These are phyloP conservation scores for Starmerella davenportii DNA, from an alignment of 805 yeast species.

Conservation along the genomic window DNA sequence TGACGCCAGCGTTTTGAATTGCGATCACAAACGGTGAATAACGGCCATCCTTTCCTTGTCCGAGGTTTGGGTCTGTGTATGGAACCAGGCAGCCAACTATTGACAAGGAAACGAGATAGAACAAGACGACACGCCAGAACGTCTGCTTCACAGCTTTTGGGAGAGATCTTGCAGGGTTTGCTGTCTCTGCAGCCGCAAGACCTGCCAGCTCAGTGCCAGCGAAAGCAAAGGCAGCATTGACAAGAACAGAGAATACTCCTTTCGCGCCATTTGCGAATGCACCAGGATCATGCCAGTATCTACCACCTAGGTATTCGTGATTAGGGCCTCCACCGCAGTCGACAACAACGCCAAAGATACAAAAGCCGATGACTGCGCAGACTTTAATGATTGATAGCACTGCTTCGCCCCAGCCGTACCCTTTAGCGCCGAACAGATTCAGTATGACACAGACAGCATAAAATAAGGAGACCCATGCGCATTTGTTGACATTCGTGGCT, in stretches of 20 bases:
- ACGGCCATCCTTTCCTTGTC: conserved; percentile 37
- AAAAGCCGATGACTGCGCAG: conserved; percentile 41
- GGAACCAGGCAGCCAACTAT: conserved; percentile 60
- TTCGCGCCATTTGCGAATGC: conserved; percentile 49
- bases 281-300: conserved; percentile 46
- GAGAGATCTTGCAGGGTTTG: conserved; percentile 44
- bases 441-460: conserved; percentile 32
- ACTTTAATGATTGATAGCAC: conserved; percentile 41
- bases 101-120: conserved; percentile 43
- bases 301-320: conserved; percentile 33
- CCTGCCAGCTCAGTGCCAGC: conserved; percentile 62
- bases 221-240: conserved; percentile 61
- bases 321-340: conserved; percentile 43
- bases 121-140: conserved; percentile 61
- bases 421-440: conserved; percentile 41
- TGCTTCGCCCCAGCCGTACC: conserved; percentile 59
- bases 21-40: conserved; percentile 66
- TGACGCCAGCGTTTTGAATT: conserved; percentile 45
- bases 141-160: conserved; percentile 68
- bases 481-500: conserved; percentile 29
- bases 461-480: conserved; percentile 40
- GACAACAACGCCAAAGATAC: conserved; percentile 38
- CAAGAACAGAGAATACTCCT: conserved; percentile 56
- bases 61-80: conserved; percentile 34
- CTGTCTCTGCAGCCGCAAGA: conserved; percentile 61